Conservation (phyloP, 805 yeast species). For the Ogataea wickerhamii region DNA sequence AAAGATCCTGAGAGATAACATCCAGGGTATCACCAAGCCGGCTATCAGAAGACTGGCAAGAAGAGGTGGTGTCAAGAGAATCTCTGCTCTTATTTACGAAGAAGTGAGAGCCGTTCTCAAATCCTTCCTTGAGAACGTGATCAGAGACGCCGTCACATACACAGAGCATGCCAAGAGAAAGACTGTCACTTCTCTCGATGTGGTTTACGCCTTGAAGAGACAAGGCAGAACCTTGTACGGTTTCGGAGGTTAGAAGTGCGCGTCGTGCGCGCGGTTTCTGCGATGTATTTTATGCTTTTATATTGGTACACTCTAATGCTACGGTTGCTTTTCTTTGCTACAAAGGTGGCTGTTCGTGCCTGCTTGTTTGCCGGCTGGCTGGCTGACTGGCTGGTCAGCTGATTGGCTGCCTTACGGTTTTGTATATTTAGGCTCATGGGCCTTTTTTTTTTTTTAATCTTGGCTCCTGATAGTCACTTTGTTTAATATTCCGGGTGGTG, state of each 20-base stretch:
- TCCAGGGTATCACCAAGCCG: slow-evolving; percentile 99
- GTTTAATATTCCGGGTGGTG: too few species aligned
- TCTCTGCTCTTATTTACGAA: slow-evolving; percentile 97
- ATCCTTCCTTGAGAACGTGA: slow-evolving; percentile 93
- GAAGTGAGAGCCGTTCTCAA: slow-evolving; percentile 97
- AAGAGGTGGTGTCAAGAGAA: slow-evolving; percentile 99
- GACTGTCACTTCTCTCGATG: slow-evolving; percentile 98
- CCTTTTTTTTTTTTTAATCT: too few species aligned
- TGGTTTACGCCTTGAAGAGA: slow-evolving; percentile 98
- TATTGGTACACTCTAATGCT: slow-evolving; percentile 1
- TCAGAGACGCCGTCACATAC: slow-evolving; percentile 98
- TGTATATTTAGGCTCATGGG: too few species aligned
- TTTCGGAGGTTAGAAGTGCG: slow-evolving; percentile 89
- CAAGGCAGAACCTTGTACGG: slow-evolving; percentile 99
- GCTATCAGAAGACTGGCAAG: slow-evolving; percentile 99
- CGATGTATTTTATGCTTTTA: slow-evolving; percentile 1
- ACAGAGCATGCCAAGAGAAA: slow-evolving; percentile 99
- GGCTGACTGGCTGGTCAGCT: too few species aligned
- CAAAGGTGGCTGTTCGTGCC: too few species aligned
- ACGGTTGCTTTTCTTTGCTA: neutral
- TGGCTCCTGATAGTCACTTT: too few species aligned
- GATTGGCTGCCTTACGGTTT: too few species aligned
- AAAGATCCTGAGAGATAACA: slow-evolving; percentile 98
- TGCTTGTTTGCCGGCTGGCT: too few species aligned
- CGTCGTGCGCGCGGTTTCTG: neutral